Conservation (phyloP, 2,329 filamentous ascomycete genomes). For the Claviceps humidiphila region DNA sequence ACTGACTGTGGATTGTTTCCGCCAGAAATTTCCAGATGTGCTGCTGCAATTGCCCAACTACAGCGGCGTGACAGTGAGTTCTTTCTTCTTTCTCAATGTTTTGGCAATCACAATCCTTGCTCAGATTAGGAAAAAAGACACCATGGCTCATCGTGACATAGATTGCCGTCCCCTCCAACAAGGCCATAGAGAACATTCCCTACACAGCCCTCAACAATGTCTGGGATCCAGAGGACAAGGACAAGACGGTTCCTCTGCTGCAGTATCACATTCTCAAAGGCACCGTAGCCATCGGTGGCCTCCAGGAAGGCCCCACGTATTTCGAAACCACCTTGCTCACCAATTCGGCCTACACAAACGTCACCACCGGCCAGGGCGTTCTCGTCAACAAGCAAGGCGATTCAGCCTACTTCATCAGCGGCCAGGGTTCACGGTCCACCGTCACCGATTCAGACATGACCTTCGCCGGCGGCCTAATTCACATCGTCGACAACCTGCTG, state of each 20-base stretch:
- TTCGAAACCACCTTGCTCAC: constrained; percentile 32
- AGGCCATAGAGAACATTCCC: constrained; percentile 41
- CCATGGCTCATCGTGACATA: constrained; percentile 2
- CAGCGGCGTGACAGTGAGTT: constrained; percentile 29
- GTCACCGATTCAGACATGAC: constrained; percentile 29
- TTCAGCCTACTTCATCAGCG: constrained; percentile 34
- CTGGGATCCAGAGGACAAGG: constrained; percentile 30
- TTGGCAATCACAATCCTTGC: no score
- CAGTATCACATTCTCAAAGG: constrained; percentile 49
- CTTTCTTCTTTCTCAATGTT: background rate
- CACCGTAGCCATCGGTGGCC: constrained; percentile 27
- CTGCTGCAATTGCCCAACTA: constrained; percentile 30
- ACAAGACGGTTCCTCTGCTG: constrained; percentile 36
- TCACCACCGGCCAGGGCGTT: constrained; percentile 36
- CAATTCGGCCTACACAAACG: constrained; percentile 29
- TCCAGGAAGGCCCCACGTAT: constrained; percentile 22
- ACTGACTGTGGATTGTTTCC: background rate
- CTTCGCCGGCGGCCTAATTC: constrained; percentile 36
- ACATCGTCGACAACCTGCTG: constrained; percentile 38
- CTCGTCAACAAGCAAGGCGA: constrained; percentile 30
- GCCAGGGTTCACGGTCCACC: constrained; percentile 30
- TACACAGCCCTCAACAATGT: constrained; percentile 35
- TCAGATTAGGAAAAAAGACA: no score
- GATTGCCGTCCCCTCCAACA: constrained; percentile 45
- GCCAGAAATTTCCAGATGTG: constrained; percentile 32